Evolutionary conservation across 2,329 filamentous ascomycete genomes (phyloP).

Genomic region (Aspergillus fumigatus): DNA sequence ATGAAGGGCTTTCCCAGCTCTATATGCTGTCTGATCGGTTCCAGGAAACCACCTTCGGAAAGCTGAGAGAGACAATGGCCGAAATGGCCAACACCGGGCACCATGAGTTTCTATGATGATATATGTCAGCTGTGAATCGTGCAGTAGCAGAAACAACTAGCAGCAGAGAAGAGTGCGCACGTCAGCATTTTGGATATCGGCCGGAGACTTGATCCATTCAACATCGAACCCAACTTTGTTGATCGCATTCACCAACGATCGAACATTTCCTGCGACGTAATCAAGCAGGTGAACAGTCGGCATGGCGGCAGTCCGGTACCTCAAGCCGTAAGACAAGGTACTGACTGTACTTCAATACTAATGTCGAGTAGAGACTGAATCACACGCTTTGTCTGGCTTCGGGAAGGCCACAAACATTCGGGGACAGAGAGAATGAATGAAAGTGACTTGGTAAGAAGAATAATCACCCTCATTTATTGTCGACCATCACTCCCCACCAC

Average conservation of each 20-base stretch:
- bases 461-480: slow-evolving; percentile 3
- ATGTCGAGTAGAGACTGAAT: background rate
- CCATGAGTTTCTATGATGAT: slow-evolving; percentile 72
- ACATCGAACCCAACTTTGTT: slow-evolving; percentile 92
- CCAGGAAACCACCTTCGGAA: slow-evolving; percentile 73
- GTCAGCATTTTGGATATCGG: slow-evolving; percentile 79
- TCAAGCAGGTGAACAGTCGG: slow-evolving; percentile 56
- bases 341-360: background rate
- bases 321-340: background rate
- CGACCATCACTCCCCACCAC: slow-evolving; percentile 2
- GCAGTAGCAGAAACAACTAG: background rate
- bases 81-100: slow-evolving; percentile 96
- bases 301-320: slow-evolving; percentile 27
- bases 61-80: slow-evolving; percentile 91
- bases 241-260: slow-evolving; percentile 94
- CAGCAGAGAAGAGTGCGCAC: slow-evolving; percentile 45
- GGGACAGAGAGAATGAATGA: slow-evolving; percentile 2
- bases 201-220: slow-evolving; percentile 82
- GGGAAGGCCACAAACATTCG: background rate
- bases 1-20: slow-evolving; percentile 92
- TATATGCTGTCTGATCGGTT: slow-evolving; percentile 78
- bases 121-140: slow-evolving; percentile 3
- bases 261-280: slow-evolving; percentile 94
- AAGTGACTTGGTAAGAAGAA: slow-evolving; percentile 4
- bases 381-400: background rate